phyloP scores from a whole-genome alignment of 148 eudicot genomes.

The Mesembryanthemum crystallinum region DNA sequence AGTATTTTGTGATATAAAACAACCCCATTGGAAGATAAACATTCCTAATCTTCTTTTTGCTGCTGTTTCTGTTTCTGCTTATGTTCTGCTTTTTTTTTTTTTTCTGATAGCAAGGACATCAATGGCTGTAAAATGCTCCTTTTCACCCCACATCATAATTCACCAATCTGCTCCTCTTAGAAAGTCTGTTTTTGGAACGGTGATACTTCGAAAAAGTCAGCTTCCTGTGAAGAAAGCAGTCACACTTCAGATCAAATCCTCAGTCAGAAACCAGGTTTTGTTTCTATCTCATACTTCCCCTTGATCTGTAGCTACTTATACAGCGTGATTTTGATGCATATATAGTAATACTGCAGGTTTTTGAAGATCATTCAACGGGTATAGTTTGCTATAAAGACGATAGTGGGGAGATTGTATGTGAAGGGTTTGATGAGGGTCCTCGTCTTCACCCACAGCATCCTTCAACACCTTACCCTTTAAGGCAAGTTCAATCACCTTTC shows the following conservation, averaged over 20 bases:
- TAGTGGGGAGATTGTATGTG: slow-evolving; percentile 76
- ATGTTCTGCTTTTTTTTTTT: slow-evolving; percentile 2
- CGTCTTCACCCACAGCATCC: slow-evolving; percentile 46
- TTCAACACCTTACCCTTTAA: slow-evolving; percentile 28
- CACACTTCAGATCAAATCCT: slow-evolving; percentile 45
- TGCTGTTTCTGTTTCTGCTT: slow-evolving; percentile 12
- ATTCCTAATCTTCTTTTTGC: slow-evolving; percentile 27
- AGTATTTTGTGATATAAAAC: slow-evolving; percentile 22
- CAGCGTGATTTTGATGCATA: background rate
- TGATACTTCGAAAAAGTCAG: slow-evolving; percentile 32
- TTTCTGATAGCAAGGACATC: slow-evolving; percentile 7
- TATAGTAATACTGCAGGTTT: slow-evolving; percentile 42
- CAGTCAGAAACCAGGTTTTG: slow-evolving; percentile 49
- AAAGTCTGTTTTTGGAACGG: slow-evolving; percentile 26
- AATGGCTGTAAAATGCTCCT: slow-evolving; percentile 42
- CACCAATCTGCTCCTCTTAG: slow-evolving; percentile 29
- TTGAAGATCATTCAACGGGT: slow-evolving; percentile 70
- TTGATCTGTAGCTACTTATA: background rate
- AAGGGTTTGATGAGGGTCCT: slow-evolving; percentile 93
- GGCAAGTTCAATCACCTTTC: slow-evolving; percentile 30
- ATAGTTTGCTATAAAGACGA: slow-evolving; percentile 73
- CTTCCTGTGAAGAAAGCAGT: slow-evolving; percentile 32
- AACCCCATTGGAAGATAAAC: slow-evolving; percentile 15
- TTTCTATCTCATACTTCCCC: background rate
- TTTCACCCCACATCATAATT: slow-evolving; percentile 31